A percentile compares a stretch with the other conserved stretches of the same genome.
Conservation (phyloP, 768 basidiomycete genomes). For the Lepiota subincarnata region DNA sequence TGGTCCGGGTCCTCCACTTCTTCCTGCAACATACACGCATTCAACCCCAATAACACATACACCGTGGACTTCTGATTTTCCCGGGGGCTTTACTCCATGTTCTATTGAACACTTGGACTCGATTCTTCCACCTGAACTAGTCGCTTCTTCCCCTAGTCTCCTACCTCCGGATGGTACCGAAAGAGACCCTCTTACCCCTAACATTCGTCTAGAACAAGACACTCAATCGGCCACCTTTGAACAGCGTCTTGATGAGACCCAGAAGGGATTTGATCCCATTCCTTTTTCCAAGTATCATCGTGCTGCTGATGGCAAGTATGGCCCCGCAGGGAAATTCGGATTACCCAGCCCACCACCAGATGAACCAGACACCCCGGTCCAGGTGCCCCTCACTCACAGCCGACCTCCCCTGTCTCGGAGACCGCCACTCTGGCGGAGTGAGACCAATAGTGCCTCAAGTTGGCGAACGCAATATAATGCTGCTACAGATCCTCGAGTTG, state of each 20-base stretch:
- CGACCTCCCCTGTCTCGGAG: constrained; percentile 15
- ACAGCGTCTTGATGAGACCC: constrained; percentile 17
- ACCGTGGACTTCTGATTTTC: constrained; percentile 5
- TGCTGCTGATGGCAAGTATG: constrained; percentile 69
- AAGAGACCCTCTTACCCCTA: constrained; percentile 46
- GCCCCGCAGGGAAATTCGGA: constrained; percentile 61
- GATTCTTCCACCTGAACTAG: constrained; percentile 32
- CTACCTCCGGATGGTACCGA: constrained; percentile 41
- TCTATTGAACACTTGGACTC: constrained; percentile 22
- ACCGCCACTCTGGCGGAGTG: background rate
- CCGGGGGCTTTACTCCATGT: constrained; percentile 27
- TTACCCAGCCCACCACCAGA: constrained; percentile 62
- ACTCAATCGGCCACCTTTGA: background rate
- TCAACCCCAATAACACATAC: constrained; percentile 7
- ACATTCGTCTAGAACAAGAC: constrained; percentile 41
- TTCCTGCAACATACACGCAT: constrained; percentile 10
- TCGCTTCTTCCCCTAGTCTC: constrained; percentile 48
- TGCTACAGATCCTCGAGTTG: constrained; percentile 68
- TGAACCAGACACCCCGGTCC: constrained; percentile 25
- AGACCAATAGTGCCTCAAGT: constrained; percentile 18
- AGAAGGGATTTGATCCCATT: constrained; percentile 59
- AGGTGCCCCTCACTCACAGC: constrained; percentile 18
- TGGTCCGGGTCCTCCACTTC: constrained; percentile 17
- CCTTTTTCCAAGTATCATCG: constrained; percentile 65
- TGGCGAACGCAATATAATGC: constrained; percentile 56